Conservation (phyloP, 2,329 filamentous ascomycete species). For the Cryphonectria carpinicola region DNA sequence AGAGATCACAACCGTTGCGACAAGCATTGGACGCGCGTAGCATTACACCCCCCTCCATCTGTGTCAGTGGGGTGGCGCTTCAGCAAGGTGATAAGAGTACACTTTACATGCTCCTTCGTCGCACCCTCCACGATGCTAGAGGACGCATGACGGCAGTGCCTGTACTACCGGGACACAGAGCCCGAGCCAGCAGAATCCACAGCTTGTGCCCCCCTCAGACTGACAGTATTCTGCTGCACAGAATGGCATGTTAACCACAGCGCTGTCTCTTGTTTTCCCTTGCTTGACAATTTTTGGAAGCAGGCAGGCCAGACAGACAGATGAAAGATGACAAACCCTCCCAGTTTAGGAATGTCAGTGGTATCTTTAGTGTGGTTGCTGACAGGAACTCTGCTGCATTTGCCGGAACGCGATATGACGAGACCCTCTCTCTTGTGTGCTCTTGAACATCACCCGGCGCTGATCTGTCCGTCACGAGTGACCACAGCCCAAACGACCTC, state of each 20-base stretch:
- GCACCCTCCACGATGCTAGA: constrained; percentile 14
- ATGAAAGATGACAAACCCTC: neutral
- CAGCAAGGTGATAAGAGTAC: neutral
- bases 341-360: neutral
- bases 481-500: neutral
- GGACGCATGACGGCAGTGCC: constrained; percentile 8
- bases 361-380: constrained; percentile 5
- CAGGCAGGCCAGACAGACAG: neutral
- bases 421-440: constrained; percentile 4
- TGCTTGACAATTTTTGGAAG: neutral
- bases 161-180: constrained; percentile 5
- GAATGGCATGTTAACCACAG: constrained; percentile 10
- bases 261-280: neutral
- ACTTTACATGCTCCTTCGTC: constrained; percentile 1
- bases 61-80: neutral
- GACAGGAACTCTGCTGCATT: neutral
- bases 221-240: constrained; percentile 5
- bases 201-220: constrained; percentile 13
- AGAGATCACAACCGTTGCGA: constrained; percentile 20
- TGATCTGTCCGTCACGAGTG: neutral
- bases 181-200: neutral
- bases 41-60: neutral
- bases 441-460: constrained; percentile 1
- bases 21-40: constrained; percentile 8
- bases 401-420: constrained; percentile 4